Conservation (phyloP, 139 green algal genomes). For the Chlorella ohadii region DNA sequence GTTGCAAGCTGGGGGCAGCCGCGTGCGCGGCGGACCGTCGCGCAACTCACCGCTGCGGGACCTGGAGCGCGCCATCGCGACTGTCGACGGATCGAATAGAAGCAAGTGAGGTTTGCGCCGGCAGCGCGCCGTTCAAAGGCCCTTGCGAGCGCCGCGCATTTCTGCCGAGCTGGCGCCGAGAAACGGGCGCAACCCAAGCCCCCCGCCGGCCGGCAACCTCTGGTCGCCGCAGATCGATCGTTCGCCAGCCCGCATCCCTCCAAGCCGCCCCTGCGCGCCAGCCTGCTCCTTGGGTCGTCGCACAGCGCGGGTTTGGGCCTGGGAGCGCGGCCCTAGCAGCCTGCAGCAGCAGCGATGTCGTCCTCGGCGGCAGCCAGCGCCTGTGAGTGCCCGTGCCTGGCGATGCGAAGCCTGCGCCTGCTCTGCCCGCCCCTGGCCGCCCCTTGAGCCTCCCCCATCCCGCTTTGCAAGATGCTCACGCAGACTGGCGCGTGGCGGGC, state of each 20-base stretch:
- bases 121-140: too few species aligned
- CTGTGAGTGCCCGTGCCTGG: conserved; percentile 59
- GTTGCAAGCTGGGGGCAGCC: neutral
- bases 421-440: neutral
- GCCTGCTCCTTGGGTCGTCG: too few species aligned
- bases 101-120: too few species aligned
- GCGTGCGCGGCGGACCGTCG: neutral
- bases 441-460: neutral
- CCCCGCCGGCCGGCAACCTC: neutral
- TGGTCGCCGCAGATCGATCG: neutral
- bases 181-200: neutral
- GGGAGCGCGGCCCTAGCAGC: neutral
- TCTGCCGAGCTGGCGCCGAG: neutral
- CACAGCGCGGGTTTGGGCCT: too few species aligned
- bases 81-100: neutral
- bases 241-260: neutral
- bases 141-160: neutral
- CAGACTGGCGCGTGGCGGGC: conserved; percentile 69
- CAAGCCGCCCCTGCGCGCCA: neutral
- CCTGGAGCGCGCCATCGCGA: conserved; percentile 12
- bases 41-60: neutral
- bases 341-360: conserved; percentile 49
- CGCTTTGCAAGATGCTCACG: neutral
- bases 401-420: neutral
- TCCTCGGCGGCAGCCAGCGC: conserved; percentile 60